Conservation (phyloP, 2,329 filamentous ascomycete genomes). For the Neopestalotiopsis sp. region DNA sequence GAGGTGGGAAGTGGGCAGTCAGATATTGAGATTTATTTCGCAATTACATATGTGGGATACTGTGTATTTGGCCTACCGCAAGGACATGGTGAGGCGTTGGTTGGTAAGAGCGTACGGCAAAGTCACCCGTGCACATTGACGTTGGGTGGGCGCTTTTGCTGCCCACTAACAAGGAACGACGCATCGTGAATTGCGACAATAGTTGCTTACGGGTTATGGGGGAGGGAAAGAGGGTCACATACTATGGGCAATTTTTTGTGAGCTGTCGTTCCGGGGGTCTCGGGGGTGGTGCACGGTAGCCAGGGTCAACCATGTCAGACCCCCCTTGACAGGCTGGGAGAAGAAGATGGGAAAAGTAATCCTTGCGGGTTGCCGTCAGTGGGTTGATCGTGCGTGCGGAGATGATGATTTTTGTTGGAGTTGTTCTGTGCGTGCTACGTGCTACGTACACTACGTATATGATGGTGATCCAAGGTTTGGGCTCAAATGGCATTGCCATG, state of each 20-base stretch:
- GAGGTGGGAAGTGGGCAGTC: too few species aligned
- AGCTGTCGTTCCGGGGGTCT: not conserved
- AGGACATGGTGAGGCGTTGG: not conserved
- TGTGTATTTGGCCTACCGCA: not conserved
- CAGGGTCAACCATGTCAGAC: not conserved
- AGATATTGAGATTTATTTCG: too few species aligned
- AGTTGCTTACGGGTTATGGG: not conserved
- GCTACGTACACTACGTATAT: too few species aligned
- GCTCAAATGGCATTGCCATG: too few species aligned
- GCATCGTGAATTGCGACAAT: not conserved
- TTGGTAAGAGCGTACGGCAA: not conserved
- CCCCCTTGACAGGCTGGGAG: constrained; percentile 1
- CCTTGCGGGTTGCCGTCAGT: constrained; percentile 6
- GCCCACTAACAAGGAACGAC: not conserved
- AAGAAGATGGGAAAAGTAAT: not conserved
- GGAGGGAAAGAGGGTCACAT: not conserved
- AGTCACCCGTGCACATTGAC: not conserved
- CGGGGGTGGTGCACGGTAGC: not conserved
- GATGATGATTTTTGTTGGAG: not conserved
- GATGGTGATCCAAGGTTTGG: too few species aligned
- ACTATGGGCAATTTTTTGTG: not conserved
- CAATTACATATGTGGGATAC: not conserved
- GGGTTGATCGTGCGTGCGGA: not conserved
- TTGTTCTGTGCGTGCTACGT: too few species aligned
- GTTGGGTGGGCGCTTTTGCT: not conserved